Evolutionary conservation across 345 rosid species (phyloP).

Genomic region (Pistacia vera): DNA sequence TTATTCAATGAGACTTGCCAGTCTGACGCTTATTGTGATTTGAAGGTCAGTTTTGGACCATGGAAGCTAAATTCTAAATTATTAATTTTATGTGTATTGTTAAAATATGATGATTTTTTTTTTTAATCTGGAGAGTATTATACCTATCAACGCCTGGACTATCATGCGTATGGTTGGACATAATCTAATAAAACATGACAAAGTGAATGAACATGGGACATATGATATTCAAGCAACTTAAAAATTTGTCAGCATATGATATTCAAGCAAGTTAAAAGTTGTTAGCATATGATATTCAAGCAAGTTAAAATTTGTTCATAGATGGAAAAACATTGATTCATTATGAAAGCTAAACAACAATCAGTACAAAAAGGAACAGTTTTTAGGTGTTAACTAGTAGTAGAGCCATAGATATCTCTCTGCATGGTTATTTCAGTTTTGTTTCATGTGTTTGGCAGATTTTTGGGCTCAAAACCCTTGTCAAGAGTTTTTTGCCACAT

Average conservation of each 20-base stretch:
- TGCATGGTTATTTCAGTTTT: not conserved
- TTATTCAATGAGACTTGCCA: slow-evolving; percentile 43
- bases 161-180: slow-evolving; percentile 2
- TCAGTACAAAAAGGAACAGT: not conserved
- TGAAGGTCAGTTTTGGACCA: slow-evolving; percentile 59
- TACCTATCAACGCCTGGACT: not conserved
- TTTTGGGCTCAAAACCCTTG: slow-evolving; percentile 81
- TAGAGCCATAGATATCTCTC: not conserved
- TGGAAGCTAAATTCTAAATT: not conserved
- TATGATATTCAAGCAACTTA: not conserved
- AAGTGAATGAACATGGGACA: not conserved
- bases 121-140: slow-evolving; percentile 7
- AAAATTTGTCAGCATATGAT: not conserved
- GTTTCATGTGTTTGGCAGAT: slow-evolving; percentile 50
- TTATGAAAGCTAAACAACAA: not conserved
- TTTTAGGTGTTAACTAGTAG: not conserved
- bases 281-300: too few species aligned
- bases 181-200: not conserved
- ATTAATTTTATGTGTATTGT: not conserved
- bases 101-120: not conserved
- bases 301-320: too few species aligned
- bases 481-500: slow-evolving; percentile 79
- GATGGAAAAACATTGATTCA: too few species aligned
- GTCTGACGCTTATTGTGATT: slow-evolving; percentile 53
- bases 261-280: too few species aligned